A percentile compares a stretch with the other conserved stretches of the same genome.
phyloP scores from a whole-genome alignment of 2,329 filamentous ascomycete genomes.

The Colletotrichum eremochloae region DNA sequence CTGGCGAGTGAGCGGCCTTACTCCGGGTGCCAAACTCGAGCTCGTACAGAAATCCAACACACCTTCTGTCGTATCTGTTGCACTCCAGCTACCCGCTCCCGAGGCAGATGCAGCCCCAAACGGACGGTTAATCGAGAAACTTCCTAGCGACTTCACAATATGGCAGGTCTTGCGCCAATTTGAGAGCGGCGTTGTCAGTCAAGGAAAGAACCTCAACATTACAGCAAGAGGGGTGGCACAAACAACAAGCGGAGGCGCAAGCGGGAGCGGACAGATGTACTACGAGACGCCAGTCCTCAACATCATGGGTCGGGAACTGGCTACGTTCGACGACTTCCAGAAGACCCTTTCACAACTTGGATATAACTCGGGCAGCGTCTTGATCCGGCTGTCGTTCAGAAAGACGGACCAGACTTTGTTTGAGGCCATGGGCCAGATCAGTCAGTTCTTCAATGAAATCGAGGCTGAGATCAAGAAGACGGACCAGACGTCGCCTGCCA shows the following conservation, averaged over 20 bases:
- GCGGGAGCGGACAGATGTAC: slow-evolving; percentile 80
- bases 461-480: slow-evolving; percentile 47
- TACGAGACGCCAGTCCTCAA: slow-evolving; percentile 91
- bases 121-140: slow-evolving; percentile 83
- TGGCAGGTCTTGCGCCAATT: slow-evolving; percentile 94
- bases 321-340: slow-evolving; percentile 84
- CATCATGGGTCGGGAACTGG: slow-evolving; percentile 84
- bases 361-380: slow-evolving; percentile 84
- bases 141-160: slow-evolving; percentile 87
- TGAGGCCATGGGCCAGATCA: slow-evolving; percentile 87
- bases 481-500: slow-evolving; percentile 35
- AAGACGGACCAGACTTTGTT: slow-evolving; percentile 83
- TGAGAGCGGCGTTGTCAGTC: slow-evolving; percentile 79
- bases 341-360: slow-evolving; percentile 91
- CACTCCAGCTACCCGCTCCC: slow-evolving; percentile 84
- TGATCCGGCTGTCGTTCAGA: slow-evolving; percentile 83
- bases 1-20: slow-evolving; percentile 85
- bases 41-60: slow-evolving; percentile 90
- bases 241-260: slow-evolving; percentile 64
- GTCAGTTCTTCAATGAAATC: slow-evolving; percentile 76
- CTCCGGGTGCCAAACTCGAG: slow-evolving; percentile 90
- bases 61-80: slow-evolving; percentile 86
- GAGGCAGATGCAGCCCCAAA: slow-evolving; percentile 74
- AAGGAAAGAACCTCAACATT: slow-evolving; percentile 77
- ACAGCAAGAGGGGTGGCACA: slow-evolving; percentile 84